phyloP scores from a whole-genome alignment of 2,329 filamentous ascomycete genomes.

The Chaetothyriales sp. region DNA sequence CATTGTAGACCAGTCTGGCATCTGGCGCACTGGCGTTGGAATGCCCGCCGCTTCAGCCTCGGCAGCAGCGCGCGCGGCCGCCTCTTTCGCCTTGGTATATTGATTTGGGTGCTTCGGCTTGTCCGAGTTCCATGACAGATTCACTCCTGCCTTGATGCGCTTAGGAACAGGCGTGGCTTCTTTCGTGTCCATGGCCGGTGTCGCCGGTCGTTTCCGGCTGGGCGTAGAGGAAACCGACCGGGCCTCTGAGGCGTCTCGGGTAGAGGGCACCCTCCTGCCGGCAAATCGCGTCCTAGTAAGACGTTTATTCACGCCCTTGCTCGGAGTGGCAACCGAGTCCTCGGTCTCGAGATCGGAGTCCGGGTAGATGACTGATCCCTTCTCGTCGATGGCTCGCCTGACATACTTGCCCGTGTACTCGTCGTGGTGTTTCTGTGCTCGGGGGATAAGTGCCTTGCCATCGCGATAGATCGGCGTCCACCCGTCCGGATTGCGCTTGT shows the following conservation, averaged over 20 bases:
- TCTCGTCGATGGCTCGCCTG: slow-evolving; percentile 9
- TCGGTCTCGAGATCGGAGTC: slow-evolving; percentile 8
- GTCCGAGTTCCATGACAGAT: slow-evolving; percentile 1
- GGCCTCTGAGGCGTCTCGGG: slow-evolving; percentile 13
- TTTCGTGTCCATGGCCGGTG: slow-evolving; percentile 7
- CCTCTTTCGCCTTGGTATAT: slow-evolving; percentile 9
- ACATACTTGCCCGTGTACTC: slow-evolving; percentile 14
- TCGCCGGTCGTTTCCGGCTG: slow-evolving; percentile 7
- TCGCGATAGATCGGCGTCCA: slow-evolving; percentile 25
- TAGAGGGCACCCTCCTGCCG: slow-evolving; percentile 14
- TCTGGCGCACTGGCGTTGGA: neutral
- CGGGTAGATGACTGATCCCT: slow-evolving; percentile 10
- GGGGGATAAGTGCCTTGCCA: slow-evolving; percentile 15
- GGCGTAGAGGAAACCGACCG: slow-evolving; percentile 10
- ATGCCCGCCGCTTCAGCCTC: slow-evolving; percentile 2
- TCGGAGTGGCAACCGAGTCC: slow-evolving; percentile 5
- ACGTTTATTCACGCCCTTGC: slow-evolving; percentile 10
- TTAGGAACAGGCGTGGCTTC: slow-evolving; percentile 12
- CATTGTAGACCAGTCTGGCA: slow-evolving; percentile 5
- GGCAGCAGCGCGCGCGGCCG: slow-evolving; percentile 6
- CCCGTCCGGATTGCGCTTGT: slow-evolving; percentile 25
- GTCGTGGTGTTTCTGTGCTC: slow-evolving; percentile 10
- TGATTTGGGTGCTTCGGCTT: slow-evolving; percentile 10
- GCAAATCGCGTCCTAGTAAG: slow-evolving; percentile 14
- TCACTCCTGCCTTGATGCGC: slow-evolving; percentile 14